Conservation (phyloP, 768 basidiomycete species). For the Tricholoma hemisulphureum region DNA sequence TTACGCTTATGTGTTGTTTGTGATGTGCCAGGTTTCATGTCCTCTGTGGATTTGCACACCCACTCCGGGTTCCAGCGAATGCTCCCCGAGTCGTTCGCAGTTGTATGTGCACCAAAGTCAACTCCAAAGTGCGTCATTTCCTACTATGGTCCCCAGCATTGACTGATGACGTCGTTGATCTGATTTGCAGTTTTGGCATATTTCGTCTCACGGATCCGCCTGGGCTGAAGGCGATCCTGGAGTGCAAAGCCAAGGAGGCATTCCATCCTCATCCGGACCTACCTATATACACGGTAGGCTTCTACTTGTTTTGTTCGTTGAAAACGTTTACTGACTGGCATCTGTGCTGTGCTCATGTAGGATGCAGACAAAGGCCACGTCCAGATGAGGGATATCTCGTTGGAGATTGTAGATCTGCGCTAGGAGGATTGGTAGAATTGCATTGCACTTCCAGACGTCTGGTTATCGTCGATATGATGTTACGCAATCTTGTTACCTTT, state of each 20-base stretch:
- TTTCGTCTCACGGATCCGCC: constrained; percentile 89
- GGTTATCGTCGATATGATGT: not conserved
- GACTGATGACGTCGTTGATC: not conserved
- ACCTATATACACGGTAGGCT: constrained; percentile 82
- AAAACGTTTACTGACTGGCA: not conserved
- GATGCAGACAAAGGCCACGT: constrained; percentile 88
- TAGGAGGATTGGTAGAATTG: constrained; percentile 5
- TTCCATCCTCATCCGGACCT: constrained; percentile 86
- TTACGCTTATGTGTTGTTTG: constrained; percentile 5
- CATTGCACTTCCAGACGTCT: not conserved
- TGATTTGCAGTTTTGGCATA: constrained; percentile 66
- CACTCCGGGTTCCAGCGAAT: constrained; percentile 87
- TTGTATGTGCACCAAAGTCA: constrained; percentile 84
- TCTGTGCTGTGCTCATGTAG: constrained; percentile 30
- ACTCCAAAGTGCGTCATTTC: constrained; percentile 59
- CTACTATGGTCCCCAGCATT: not conserved
- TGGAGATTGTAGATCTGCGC: constrained; percentile 87
- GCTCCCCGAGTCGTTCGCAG: constrained; percentile 89
- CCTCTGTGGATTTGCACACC: constrained; percentile 89
- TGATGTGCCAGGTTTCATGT: constrained; percentile 72
- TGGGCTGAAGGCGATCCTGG: constrained; percentile 68
- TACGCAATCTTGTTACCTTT: not conserved
- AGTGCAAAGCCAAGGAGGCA: constrained; percentile 67
- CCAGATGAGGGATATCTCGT: constrained; percentile 63
- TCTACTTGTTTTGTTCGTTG: not conserved